Percentiles rank a stretch among this genome's conserved stretches.
These are phyloP conservation scores for Gynandropsis gynandra DNA, from an alignment of 345 rosid species.

Conservation along the genomic window DNA sequence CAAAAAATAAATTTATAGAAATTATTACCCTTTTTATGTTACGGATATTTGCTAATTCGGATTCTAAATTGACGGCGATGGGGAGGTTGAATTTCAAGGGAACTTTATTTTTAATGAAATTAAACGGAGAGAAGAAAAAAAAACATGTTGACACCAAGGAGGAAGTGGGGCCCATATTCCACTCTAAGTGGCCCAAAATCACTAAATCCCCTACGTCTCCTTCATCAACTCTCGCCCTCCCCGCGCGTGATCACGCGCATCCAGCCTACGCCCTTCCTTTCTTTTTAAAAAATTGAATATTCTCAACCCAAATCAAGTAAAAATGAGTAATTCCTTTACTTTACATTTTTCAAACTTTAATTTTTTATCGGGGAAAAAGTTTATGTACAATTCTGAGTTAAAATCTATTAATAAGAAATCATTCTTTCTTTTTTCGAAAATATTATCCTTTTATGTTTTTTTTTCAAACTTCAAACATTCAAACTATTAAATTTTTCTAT, in stretches of 20 bases:
- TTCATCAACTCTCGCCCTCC: too few relatives aligned
- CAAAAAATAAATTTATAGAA: too few relatives aligned
- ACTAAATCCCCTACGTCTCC: slow-evolving; percentile 24
- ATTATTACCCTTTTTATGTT: too few relatives aligned
- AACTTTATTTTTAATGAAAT: slow-evolving; percentile 15
- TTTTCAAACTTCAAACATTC: slow-evolving; percentile 5
- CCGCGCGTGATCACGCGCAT: slow-evolving; percentile 7
- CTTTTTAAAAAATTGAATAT: background rate
- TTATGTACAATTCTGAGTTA: too few relatives aligned
- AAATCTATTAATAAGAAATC: too few relatives aligned
- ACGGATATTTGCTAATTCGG: too few relatives aligned
- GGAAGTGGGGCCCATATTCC: slow-evolving; percentile 16
- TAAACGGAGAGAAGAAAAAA: background rate
- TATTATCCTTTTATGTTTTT: background rate
- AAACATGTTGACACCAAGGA: background rate
- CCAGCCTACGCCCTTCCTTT: background rate
- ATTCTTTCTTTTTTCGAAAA: background rate
- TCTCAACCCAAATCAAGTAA: too few relatives aligned
- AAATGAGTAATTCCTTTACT: too few relatives aligned
- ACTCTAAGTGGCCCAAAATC: slow-evolving; percentile 23
- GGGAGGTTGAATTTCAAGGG: background rate
- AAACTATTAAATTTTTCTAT: slow-evolving; percentile 6
- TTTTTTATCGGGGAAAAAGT: too few relatives aligned
- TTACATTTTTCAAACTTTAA: too few relatives aligned
- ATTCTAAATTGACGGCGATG: too few relatives aligned